These are phyloP conservation scores for Penicillium sp. DNA, from an alignment of 2,329 filamentous ascomycete genomes.

Conservation along the genomic window DNA sequence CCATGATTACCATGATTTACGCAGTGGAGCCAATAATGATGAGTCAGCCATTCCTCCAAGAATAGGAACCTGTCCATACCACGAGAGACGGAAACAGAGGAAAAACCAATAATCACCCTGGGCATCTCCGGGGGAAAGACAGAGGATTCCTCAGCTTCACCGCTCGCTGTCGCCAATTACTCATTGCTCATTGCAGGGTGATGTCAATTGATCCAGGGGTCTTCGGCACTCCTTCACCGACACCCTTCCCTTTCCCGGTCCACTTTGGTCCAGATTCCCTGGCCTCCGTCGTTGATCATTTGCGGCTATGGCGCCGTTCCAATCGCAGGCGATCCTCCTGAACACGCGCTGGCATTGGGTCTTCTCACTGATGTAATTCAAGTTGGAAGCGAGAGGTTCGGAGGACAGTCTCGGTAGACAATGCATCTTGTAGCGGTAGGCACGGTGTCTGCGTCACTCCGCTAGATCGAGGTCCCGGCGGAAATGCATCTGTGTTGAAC, in stretches of 20 bases:
- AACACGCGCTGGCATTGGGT: too few species aligned
- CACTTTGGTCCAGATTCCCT: conserved; percentile 17
- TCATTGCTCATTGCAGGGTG: too few species aligned
- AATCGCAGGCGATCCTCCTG: too few species aligned
- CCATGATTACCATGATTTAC: not conserved
- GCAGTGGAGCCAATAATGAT: conserved; percentile 18
- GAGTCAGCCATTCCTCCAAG: conserved; percentile 24
- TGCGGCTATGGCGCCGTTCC: conserved; percentile 4
- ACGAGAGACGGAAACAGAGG: too few species aligned
- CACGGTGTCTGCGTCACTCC: not conserved
- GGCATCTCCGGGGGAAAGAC: too few species aligned
- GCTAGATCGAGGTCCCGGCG: conserved; percentile 2
- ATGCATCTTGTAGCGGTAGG: too few species aligned
- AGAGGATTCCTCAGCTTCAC: conserved; percentile 17
- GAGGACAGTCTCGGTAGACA: too few species aligned
- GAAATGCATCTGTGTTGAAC: too few species aligned
- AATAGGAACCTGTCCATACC: conserved; percentile 7
- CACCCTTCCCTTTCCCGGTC: conserved; percentile 6
- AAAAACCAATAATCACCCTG: too few species aligned
- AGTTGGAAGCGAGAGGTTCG: too few species aligned
- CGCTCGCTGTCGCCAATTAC: conserved; percentile 1
- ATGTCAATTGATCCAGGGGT: conserved; percentile 20
- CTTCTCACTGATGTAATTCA: too few species aligned
- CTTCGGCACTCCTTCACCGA: conserved; percentile 8
- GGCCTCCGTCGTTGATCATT: conserved; percentile 8